Conservation (phyloP, 225 moss, liverwort and hornwort genomes). For the Climacium dendroides region DNA sequence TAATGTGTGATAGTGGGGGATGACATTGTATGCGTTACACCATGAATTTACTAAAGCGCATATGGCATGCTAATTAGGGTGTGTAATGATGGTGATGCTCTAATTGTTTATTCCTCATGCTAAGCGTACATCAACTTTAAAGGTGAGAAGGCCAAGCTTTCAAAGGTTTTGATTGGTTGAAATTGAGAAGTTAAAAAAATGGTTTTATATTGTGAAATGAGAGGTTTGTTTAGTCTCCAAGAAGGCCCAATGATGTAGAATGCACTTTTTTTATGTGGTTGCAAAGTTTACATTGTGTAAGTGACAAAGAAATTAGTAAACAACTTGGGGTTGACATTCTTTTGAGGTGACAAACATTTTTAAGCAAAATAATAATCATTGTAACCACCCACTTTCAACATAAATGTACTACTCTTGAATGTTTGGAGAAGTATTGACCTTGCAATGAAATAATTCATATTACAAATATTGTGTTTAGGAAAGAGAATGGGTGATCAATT, state of each 20-base stretch:
- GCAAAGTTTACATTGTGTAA: not conserved
- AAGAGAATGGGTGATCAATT: not conserved
- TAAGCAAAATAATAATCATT: not conserved
- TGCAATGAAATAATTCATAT: not conserved
- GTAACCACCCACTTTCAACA: not conserved
- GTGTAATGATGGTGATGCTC: not conserved
- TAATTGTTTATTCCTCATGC: not conserved
- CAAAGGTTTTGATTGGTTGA: not conserved
- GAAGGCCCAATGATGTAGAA: not conserved
- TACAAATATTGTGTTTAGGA: not conserved
- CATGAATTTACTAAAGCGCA: not conserved
- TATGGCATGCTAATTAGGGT: not conserved
- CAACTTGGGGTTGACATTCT: not conserved
- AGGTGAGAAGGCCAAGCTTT: accelerated
- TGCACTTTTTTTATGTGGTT: accelerated
- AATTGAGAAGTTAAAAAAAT: too few relatives aligned
- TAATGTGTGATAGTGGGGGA: too few relatives aligned
- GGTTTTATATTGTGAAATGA: not conserved
- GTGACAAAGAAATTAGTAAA: not conserved
- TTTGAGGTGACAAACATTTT: not conserved
- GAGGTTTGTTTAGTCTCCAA: not conserved
- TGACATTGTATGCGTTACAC: not conserved
- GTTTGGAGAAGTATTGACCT: not conserved
- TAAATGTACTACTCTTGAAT: not conserved
- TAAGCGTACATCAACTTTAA: accelerated